These are phyloP conservation scores for Haematococcus sp. DNA, from an alignment of 139 green algal species.

Conservation along the genomic window DNA sequence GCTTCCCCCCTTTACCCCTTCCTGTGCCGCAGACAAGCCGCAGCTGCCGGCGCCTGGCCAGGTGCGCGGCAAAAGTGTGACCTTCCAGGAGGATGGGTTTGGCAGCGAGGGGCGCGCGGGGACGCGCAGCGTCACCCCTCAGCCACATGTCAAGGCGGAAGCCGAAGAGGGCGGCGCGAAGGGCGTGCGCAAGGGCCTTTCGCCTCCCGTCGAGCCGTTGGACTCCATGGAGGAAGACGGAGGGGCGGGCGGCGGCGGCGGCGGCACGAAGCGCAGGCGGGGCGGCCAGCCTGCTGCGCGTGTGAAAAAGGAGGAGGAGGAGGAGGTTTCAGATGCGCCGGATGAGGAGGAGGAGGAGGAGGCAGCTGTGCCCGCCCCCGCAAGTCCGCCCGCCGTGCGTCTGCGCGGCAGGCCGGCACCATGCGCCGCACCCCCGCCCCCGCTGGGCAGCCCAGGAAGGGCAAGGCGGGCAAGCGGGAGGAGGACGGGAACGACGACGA, in stretches of 20 bases:
- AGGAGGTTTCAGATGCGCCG: constrained; percentile 4
- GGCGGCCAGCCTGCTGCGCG: too few relatives aligned
- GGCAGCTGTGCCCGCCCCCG: background rate
- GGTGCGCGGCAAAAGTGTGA: constrained; percentile 10
- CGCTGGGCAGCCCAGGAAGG: background rate
- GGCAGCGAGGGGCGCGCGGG: background rate
- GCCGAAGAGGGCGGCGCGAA: constrained; percentile 11
- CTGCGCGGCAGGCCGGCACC: background rate
- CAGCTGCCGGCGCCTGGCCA: background rate
- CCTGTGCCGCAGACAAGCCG: background rate
- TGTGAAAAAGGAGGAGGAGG: constrained; percentile 1
- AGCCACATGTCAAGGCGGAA: constrained; percentile 6
- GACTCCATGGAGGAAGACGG: too few relatives aligned
- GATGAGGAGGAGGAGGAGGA: constrained; percentile 22
- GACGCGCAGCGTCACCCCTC: too few relatives aligned
- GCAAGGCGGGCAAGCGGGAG: constrained; percentile 3
- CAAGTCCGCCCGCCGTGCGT: background rate
- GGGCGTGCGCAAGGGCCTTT: constrained; percentile 4
- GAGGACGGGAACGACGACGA: constrained; percentile 20
- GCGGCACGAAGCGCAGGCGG: too few relatives aligned
- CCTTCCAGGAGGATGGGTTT: background rate
- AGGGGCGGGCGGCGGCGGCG: too few relatives aligned
- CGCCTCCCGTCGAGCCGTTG: too few relatives aligned
- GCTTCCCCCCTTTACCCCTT: too few relatives aligned
- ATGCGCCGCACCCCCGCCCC: constrained; percentile 4